Base-by-base conservation (phyloP, 305 asterid species). In the Ruellia speciosa region DNA sequence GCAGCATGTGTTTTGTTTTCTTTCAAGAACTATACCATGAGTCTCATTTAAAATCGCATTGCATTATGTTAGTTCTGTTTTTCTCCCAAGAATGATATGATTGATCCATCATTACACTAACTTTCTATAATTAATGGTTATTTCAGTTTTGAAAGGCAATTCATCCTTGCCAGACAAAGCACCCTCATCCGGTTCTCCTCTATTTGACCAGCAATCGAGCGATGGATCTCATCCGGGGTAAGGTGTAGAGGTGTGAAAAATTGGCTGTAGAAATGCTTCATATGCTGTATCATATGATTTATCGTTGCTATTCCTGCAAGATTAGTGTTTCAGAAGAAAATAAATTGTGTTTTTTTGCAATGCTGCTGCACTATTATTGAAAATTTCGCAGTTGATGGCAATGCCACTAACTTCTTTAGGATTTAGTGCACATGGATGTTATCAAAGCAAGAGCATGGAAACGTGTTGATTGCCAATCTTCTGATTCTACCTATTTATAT, bases 101-200 rank as follows among this genome's bases (percentile, higher is more conserved):
- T 48, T 45, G 15, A 43, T 19, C 37, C 52, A 37, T 54, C 61
- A 28, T 31, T 28, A 33, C 50, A 50, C 19, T 48, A 37, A 37
- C 49, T 34, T 51, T 40, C 35, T 48, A 46, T 54, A 37, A 48
- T 61, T 63, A 24, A 37, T 67, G 67, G 40, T 58, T 47, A 18
- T 51, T 86, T 80, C 95, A 92, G 94, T 92, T 66, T 72, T 88
- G 71, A 92, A 88, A 80, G 93, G 96, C 68, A 78, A 61, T 77
- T 76, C 98, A 63, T 88, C 87, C 60, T 69, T 86, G 58, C 94
- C 94, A 0, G 98, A 92, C 55, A 92, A 92, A 76, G 64, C 76
- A 46, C 82, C 88, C 15, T 71, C 93, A 54, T 73, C 94, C 60
- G 60, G 80, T 72, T 76, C 86, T 51, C 83, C 90, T 67, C 60